These are phyloP conservation scores for Oryza brachyantha DNA, from an alignment of 176 grass and related monocot genomes.

Conservation along the genomic window DNA sequence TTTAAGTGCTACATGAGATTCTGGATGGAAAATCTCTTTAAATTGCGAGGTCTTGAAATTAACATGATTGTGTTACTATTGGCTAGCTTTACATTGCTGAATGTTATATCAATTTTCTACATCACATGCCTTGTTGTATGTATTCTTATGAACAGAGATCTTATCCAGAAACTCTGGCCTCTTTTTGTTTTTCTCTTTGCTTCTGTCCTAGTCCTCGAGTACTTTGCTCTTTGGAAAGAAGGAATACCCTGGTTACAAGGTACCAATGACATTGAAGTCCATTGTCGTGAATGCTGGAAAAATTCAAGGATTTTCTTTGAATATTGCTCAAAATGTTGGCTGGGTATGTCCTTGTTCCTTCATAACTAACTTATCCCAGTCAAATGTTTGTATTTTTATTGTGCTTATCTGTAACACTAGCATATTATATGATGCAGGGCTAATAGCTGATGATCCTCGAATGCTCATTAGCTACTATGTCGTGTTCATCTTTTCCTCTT, in stretches of 20 bases:
- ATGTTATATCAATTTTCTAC: slow-evolving; percentile 87
- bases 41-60: slow-evolving; percentile 86
- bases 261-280: slow-evolving; percentile 49
- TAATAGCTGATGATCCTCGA: slow-evolving; percentile 86
- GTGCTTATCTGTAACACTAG: slow-evolving; percentile 10
- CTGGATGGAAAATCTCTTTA: slow-evolving; percentile 98
- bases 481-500: slow-evolving; percentile 94
- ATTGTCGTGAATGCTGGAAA: slow-evolving; percentile 90
- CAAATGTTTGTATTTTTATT: slow-evolving; percentile 23
- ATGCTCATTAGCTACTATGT: slow-evolving; percentile 88
- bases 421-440: slow-evolving; percentile 51
- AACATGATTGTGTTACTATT: slow-evolving; percentile 93
- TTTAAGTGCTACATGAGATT: slow-evolving; percentile 82
- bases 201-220: slow-evolving; percentile 75
- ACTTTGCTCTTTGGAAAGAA: slow-evolving; percentile 85
- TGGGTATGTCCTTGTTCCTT: slow-evolving; percentile 62
- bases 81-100: slow-evolving; percentile 92
- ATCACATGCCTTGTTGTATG: slow-evolving; percentile 74
- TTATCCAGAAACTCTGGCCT: slow-evolving; percentile 84
- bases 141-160: slow-evolving; percentile 87
- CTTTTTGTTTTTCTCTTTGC: slow-evolving; percentile 90
- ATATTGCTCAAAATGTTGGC: slow-evolving; percentile 90
- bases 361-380: background rate
- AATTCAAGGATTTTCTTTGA: slow-evolving; percentile 60
- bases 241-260: slow-evolving; percentile 48